A percentile compares a stretch with the other conserved stretches of the same genome.
Conservation (phyloP, 1,139 yeast genomes). For the Yamadazyma mexicana region DNA sequence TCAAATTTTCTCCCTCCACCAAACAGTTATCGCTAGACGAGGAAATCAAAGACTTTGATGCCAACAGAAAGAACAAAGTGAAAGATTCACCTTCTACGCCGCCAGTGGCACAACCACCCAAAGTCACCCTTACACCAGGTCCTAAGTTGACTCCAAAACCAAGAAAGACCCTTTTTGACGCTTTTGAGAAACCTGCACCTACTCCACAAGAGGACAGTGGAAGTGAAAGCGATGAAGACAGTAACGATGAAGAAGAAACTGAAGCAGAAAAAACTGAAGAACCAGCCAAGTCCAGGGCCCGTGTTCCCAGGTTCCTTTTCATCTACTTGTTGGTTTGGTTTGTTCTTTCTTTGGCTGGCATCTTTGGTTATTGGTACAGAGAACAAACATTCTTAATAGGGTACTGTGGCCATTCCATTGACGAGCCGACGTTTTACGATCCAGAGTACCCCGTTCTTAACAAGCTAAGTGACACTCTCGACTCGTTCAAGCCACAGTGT, state of each 20-base stretch:
- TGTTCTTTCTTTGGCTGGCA: slow-evolving; percentile 23
- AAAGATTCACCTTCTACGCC: background rate
- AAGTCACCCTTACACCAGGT: slow-evolving; percentile 17
- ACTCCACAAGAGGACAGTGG: slow-evolving; percentile 8
- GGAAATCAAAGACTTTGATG: slow-evolving; percentile 17
- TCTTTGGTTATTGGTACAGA: slow-evolving; percentile 58
- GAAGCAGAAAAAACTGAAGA: slow-evolving; percentile 7
- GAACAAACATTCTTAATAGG: slow-evolving; percentile 62
- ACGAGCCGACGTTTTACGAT: slow-evolving; percentile 33
- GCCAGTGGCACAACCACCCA: slow-evolving; percentile 1
- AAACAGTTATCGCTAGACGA: slow-evolving; percentile 21
- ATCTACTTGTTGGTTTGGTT: slow-evolving; percentile 29
- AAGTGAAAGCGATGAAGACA: slow-evolving; percentile 12
- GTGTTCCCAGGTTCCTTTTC: slow-evolving; percentile 4
- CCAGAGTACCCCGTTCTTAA: slow-evolving; percentile 20
- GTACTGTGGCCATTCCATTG: slow-evolving; percentile 63
- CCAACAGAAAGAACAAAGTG: slow-evolving; percentile 8
- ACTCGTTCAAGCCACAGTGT: slow-evolving; percentile 60
- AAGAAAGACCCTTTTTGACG: slow-evolving; percentile 7
- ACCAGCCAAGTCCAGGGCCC: background rate
- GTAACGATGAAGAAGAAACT: slow-evolving; percentile 14
- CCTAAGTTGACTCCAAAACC: slow-evolving; percentile 21
- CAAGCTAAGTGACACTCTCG: slow-evolving; percentile 32
- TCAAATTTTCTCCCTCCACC: background rate
- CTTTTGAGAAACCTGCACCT: background rate